A percentile compares a stretch with the other conserved stretches of the same genome.
Conservation (phyloP, 139 green algal genomes). For the Penium margaritaceum region DNA sequence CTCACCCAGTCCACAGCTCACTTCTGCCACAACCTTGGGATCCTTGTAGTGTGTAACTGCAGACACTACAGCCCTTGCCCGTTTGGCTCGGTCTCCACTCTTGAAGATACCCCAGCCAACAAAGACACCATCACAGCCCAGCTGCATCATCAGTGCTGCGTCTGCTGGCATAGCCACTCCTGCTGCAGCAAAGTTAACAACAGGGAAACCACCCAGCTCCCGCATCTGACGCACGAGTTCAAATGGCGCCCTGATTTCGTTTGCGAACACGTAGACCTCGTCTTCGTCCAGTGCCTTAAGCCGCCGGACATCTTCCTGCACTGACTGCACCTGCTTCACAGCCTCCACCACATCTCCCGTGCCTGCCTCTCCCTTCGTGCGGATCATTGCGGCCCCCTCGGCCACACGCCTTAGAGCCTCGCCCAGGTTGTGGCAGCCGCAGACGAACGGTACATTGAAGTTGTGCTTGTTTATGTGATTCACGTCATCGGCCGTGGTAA, state of each 20-base stretch:
- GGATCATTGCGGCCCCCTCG: constrained; percentile 96
- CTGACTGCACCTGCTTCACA: constrained; percentile 84
- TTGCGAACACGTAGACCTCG: constrained; percentile 97
- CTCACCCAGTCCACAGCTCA: constrained; percentile 80
- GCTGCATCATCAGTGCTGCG: constrained; percentile 91
- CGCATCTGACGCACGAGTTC: constrained; percentile 88
- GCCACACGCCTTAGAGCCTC: constrained; percentile 93
- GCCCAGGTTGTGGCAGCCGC: constrained; percentile 93
- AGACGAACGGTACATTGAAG: constrained; percentile 98
- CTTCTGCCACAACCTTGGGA: constrained; percentile 84
- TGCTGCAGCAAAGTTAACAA: constrained; percentile 99
- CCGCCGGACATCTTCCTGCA: constrained; percentile 87
- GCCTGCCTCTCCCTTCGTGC: constrained; percentile 79
- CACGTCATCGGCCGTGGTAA: constrained; percentile 95
- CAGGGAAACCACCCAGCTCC: constrained; percentile 80
- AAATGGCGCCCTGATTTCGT: constrained; percentile 77
- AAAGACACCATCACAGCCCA: constrained; percentile 97
- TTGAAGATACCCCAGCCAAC: constrained; percentile 99
- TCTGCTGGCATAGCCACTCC: constrained; percentile 96
- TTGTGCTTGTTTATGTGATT: constrained; percentile 99
- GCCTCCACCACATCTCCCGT: constrained; percentile 98
- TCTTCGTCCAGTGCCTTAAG: constrained; percentile 97
- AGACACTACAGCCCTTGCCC: constrained; percentile 91
- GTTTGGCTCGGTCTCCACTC: constrained; percentile 79
- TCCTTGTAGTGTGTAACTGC: constrained; percentile 98